Evolutionary conservation across 2,329 filamentous ascomycete genomes (phyloP).

Genomic region (Juglanconis juglandina): DNA sequence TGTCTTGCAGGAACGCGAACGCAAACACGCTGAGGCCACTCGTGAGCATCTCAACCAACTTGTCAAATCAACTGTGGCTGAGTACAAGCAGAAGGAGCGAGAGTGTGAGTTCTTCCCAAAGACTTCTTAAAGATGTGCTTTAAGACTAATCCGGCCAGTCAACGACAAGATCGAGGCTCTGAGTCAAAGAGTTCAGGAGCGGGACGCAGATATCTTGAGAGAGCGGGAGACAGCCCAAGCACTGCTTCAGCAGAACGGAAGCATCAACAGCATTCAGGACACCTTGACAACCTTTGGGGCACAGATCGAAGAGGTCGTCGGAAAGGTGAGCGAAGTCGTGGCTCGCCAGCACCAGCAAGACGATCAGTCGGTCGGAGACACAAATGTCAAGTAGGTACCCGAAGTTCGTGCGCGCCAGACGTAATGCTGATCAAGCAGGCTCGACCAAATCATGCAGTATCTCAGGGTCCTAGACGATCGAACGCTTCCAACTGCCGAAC

Average conservation of each 20-base stretch:
- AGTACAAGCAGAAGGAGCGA: constrained; percentile 10
- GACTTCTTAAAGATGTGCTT: neutral
- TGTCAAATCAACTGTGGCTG: constrained; percentile 13
- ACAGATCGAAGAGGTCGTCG: constrained; percentile 3
- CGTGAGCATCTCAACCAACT: constrained; percentile 27
- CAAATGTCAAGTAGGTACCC: constrained; percentile 6
- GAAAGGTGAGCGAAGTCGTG: constrained; percentile 2
- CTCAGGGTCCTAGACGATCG: neutral
- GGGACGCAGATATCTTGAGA: constrained; percentile 7
- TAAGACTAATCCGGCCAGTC: constrained; percentile 10
- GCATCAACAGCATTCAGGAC: constrained; percentile 3
- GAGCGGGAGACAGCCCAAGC: constrained; percentile 7
- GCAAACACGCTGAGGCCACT: constrained; percentile 32
- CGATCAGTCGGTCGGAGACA: constrained; percentile 8
- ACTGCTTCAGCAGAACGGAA: constrained; percentile 4
- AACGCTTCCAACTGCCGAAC: neutral
- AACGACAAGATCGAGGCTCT: constrained; percentile 20
- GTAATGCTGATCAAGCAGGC: constrained; percentile 2
- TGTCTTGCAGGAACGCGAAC: constrained; percentile 24
- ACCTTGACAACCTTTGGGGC: constrained; percentile 2
- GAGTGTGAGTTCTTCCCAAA: constrained; percentile 12
- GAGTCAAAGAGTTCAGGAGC: constrained; percentile 13
- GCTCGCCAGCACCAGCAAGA: constrained; percentile 12
- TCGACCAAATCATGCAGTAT: constrained; percentile 6
- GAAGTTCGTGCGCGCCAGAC: neutral